Conservation (phyloP, 2,329 filamentous ascomycete species). For the Didymellaceae sp. region DNA sequence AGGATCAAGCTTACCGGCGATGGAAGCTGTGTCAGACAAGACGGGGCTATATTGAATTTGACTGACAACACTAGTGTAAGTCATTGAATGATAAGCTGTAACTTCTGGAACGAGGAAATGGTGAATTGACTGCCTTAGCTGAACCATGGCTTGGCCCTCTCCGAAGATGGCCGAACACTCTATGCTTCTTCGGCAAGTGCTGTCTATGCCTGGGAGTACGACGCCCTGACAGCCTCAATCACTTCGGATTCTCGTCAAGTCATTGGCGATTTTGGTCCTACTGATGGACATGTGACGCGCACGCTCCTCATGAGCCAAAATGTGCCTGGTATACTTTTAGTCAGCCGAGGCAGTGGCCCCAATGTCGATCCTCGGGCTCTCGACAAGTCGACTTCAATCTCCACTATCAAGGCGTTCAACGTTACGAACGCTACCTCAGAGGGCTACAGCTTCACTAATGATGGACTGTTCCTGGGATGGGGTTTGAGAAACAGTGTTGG, state of each 20-base stretch:
- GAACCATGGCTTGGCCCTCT: conserved; percentile 61
- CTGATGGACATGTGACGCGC: conserved; percentile 67
- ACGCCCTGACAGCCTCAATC: conserved; percentile 56
- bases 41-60: conserved; percentile 30
- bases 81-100: conserved; percentile 1
- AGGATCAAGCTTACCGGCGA: conserved; percentile 45
- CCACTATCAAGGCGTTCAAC: conserved; percentile 71
- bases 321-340: conserved; percentile 63
- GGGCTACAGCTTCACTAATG: conserved; percentile 58
- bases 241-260: conserved; percentile 60
- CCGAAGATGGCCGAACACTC: conserved; percentile 56
- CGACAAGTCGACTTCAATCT: conserved; percentile 62
- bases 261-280: conserved; percentile 66
- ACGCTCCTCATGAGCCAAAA: conserved; percentile 68
- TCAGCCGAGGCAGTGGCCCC: conserved; percentile 68
- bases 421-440: conserved; percentile 51
- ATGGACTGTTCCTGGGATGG: conserved; percentile 64
- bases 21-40: conserved; percentile 38
- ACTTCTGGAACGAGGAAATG: conserved; percentile 1
- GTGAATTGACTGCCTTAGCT: no score
- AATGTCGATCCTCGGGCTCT: conserved; percentile 67
- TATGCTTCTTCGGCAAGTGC: conserved; percentile 63
- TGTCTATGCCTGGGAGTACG: conserved; percentile 72
- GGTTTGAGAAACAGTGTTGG: conserved; percentile 76
- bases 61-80: conserved; percentile 41